These are phyloP conservation scores for Cylindrotheca fusiformis DNA, from an alignment of 108 stramenopile species.

Conservation along the genomic window DNA sequence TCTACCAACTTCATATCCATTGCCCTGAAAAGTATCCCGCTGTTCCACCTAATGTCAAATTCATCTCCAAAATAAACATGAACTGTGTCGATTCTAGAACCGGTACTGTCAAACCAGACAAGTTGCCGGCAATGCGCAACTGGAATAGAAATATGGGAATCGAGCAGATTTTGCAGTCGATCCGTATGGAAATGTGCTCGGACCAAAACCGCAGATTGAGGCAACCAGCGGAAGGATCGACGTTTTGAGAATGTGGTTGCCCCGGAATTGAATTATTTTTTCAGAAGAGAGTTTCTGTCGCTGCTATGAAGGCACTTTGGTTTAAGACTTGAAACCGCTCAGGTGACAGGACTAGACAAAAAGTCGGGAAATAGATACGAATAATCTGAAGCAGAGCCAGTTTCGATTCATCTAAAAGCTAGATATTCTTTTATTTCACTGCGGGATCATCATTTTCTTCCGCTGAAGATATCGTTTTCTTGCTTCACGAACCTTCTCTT, in stretches of 20 bases:
- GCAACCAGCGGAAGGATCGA: conserved; percentile 78
- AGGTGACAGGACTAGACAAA: no score
- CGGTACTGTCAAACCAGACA: conserved; percentile 63
- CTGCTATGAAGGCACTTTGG: no score
- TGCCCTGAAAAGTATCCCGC: conserved; percentile 93
- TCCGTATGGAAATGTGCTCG: conserved; percentile 78
- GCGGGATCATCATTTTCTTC: conserved; percentile 20
- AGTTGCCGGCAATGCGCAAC: conserved; percentile 73
- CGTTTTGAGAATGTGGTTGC: conserved; percentile 40
- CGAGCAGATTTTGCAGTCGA: conserved; percentile 68
- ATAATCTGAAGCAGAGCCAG: no score
- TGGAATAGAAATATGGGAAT: conserved; percentile 92
- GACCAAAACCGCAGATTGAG: conserved; percentile 70
- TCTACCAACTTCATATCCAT: conserved; percentile 90
- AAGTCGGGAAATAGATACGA: no score
- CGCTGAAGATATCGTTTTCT: conserved; percentile 44
- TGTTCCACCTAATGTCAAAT: conserved; percentile 83
- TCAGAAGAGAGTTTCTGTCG: no score
- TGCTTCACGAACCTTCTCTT: conserved; percentile 42
- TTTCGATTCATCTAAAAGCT: no score
- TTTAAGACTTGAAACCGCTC: no score
- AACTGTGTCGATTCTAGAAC: conserved; percentile 84
- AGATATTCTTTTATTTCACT: no score
- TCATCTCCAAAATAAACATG: conserved; percentile 94
- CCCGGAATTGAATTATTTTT: no score